Evolutionary conservation across 2,329 filamentous ascomycete species (phyloP).

Genomic region (Hymenoscyphus albidus): DNA sequence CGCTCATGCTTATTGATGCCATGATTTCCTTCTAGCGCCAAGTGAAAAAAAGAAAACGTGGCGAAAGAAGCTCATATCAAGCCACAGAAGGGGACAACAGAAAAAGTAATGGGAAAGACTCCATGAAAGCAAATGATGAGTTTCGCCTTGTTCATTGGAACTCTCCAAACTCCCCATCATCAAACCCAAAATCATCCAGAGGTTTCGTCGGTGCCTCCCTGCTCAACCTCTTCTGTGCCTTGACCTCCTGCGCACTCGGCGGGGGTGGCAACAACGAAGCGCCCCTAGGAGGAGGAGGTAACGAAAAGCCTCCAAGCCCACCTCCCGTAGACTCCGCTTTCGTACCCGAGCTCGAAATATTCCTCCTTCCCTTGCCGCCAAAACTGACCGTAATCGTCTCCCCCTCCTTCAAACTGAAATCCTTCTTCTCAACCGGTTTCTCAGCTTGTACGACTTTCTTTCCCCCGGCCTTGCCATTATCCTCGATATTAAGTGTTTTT

Average conservation of each 20-base stretch:
- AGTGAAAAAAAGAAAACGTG: no score
- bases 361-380: conserved; percentile 46
- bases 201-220: conserved; percentile 43
- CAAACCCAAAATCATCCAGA: conserved; percentile 68
- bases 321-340: conserved; percentile 28
- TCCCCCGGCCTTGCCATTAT: conserved; percentile 34
- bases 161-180: conserved; percentile 85
- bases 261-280: conserved; percentile 58
- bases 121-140: no score
- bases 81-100: no score
- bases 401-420: conserved; percentile 83
- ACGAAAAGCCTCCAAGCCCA: conserved; percentile 51
- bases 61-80: no score
- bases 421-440: conserved; percentile 53
- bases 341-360: not conserved
- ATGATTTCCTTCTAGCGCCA: no score
- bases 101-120: no score
- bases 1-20: no score
- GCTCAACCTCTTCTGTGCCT: conserved; percentile 54
- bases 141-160: conserved; percentile 44
- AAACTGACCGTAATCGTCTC: conserved; percentile 85
- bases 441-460: conserved; percentile 35
- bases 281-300: conserved; percentile 58
- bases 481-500: conserved; percentile 62
- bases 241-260: conserved; percentile 58